These are phyloP conservation scores for Adansonia rubrostipa DNA, from an alignment of 441 rosid species.

Conservation along the genomic window DNA sequence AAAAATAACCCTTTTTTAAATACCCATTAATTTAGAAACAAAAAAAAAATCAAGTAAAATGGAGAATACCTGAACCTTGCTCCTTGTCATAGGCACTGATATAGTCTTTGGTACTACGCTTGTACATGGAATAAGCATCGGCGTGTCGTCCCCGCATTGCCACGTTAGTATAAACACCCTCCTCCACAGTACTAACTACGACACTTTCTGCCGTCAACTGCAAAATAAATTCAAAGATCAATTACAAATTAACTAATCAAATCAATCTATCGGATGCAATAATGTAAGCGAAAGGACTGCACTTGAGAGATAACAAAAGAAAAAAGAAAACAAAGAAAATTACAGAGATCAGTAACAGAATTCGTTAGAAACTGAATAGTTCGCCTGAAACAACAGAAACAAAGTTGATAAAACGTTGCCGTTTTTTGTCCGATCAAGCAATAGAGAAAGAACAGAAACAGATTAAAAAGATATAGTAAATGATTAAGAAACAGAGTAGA, in stretches of 20 bases:
- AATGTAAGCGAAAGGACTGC: not conserved
- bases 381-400: not conserved
- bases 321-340: not conserved
- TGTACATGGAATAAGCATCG: conserved; percentile 50
- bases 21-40: conserved; percentile 1
- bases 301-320: not conserved
- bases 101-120: conserved; percentile 65
- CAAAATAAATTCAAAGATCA: not conserved
- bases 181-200: conserved; percentile 35
- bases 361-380: not conserved
- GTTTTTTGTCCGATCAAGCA: not conserved
- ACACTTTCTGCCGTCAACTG: conserved; percentile 37
- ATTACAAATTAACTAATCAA: not conserved
- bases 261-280: not conserved
- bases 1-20: not conserved
- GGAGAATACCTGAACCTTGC: conserved; percentile 51
- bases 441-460: not conserved
- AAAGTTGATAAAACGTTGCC: not conserved
- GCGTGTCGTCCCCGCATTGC: conserved; percentile 84
- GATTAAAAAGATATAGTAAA: not conserved
- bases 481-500: not conserved
- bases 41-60: conserved; percentile 16
- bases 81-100: conserved; percentile 56
- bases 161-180: conserved; percentile 35
- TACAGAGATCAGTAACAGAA: not conserved